Base-by-base conservation (phyloP, 106 monocot species). In the Ottelia alismoides region DNA sequence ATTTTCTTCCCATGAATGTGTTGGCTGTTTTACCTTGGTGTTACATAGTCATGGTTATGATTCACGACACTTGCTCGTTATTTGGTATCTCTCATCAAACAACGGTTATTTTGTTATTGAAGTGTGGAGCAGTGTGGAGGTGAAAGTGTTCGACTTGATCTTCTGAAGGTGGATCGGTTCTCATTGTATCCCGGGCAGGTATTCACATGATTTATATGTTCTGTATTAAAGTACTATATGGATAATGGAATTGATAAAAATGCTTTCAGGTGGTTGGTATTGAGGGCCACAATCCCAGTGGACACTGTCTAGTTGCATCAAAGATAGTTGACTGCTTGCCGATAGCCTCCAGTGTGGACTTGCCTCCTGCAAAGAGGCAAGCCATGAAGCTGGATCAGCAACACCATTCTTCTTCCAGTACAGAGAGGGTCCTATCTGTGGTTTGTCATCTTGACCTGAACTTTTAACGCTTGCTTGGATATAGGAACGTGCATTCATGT, bases 241-340 rank as follows among this genome's bases (percentile, higher is more conserved):
- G 10, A 0, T 20, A 35, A 19, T 28, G 35, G 11, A 31, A 18
- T n/a, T n/a, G n/a, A n/a, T n/a, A n/a, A n/a, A n/a, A n/a, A n/a
- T n/a, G n/a, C n/a, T n/a, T 68, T 65, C 71, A 98, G 98, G 85
- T 90, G 30, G 69, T 98, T 70, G 90, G 98, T 30, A 44, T 98
- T 57, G 74, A 98, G 53, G 98, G 98, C 7, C 58, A 77, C 59
- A 98, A 98, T 83, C 98, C 90, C n/a, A 98, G 98, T 76, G 98
- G 98, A 40, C 98, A 98, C 28, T 81, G 77, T 77, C 78, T 98
- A 12, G 67, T 90, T 69, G 82, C 78, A 66, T 79, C 98, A 70
- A 78, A 83, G 45, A 66, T 98, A 49, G 22, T 80, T 55, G 85
- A 98, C 70, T 74, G 59, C 60, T 50, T 86, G 68, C 85, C 85